Conservation (phyloP, 768 basidiomycete genomes). For the Boletus patriciae region DNA sequence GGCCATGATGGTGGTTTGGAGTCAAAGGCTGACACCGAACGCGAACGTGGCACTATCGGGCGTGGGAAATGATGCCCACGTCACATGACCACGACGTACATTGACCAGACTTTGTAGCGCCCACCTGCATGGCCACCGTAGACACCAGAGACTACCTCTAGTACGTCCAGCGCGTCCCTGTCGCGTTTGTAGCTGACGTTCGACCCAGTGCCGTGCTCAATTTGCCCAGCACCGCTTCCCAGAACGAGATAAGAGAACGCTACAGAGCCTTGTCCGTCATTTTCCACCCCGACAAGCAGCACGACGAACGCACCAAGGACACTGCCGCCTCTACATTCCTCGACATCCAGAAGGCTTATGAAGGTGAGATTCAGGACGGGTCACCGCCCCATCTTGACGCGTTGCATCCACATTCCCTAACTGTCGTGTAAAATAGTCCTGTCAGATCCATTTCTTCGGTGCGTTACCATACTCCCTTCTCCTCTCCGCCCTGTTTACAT, state of each 20-base stretch:
- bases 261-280: slow-evolving; percentile 71
- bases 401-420: slow-evolving; percentile 11
- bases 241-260: slow-evolving; percentile 70
- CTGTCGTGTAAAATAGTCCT: slow-evolving; percentile 46
- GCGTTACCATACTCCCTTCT: slow-evolving; percentile 21
- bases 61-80: slow-evolving; percentile 22
- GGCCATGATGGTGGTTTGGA: slow-evolving; percentile 51
- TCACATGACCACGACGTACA: slow-evolving; percentile 25
- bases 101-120: neutral
- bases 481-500: slow-evolving; percentile 6
- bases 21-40: neutral
- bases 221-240: slow-evolving; percentile 59
- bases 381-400: neutral
- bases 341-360: slow-evolving; percentile 80
- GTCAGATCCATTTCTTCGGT: slow-evolving; percentile 72
- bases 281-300: slow-evolving; percentile 86
- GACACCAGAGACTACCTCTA: slow-evolving; percentile 29
- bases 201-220: slow-evolving; percentile 60
- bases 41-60: slow-evolving; percentile 25
- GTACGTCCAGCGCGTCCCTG: slow-evolving; percentile 18
- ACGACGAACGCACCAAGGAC: slow-evolving; percentile 51
- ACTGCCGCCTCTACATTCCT: slow-evolving; percentile 68
- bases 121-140: neutral
- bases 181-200: neutral
- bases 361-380: slow-evolving; percentile 46